Evolutionary conservation across 768 basidiomycete species (phyloP), one percentile per base, ranked within the genome.

Genomic region (Pisolithus marmoratus): DNA sequence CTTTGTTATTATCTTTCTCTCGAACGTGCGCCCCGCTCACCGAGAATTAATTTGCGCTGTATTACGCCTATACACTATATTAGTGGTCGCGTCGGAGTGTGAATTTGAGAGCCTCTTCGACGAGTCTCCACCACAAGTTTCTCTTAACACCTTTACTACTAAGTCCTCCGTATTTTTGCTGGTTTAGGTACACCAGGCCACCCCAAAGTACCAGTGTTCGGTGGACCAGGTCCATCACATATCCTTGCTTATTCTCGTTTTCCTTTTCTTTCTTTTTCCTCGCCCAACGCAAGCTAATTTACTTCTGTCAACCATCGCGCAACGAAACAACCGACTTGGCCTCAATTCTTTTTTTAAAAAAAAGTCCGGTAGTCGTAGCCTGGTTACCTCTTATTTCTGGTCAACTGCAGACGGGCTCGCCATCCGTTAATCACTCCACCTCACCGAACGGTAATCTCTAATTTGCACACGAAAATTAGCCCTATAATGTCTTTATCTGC

Each of bases 401-500:
- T 57, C 58, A 9, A 60, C 53, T 57, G 58, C 68, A 67, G 63
- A 54, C 56, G 56, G 58, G 56, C 67, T 9, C 23, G 42, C 17
- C 51, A 57, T 68, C 64, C 60, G 64, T 66, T 69, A 69, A 71
- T 69, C 58, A 60, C 52, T 61, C 56, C 61, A 63, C 62, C 46
- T 23, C 69, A 70, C 65, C 61, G 52, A 67, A 68, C 67, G 61
- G 63, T 90, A 90, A 90, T 91, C 80, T 80, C 78, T 90, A 90
- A 89, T 89, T 81, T 71, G n/a, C 73, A 72, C 77, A 67, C 67
- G 56, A 70, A 66, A 70, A 65, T 58, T 62, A 74, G 69, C 66
- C 71, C 73, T 87, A 86, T 86, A 87, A 92, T 92, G 90, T 90
- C 90, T 77, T 83, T 91, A 80, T 89, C 89, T 69, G 81, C 87